phyloP scores from a whole-genome alignment of 2,329 filamentous ascomycete species.

The Alternaria viburni region DNA sequence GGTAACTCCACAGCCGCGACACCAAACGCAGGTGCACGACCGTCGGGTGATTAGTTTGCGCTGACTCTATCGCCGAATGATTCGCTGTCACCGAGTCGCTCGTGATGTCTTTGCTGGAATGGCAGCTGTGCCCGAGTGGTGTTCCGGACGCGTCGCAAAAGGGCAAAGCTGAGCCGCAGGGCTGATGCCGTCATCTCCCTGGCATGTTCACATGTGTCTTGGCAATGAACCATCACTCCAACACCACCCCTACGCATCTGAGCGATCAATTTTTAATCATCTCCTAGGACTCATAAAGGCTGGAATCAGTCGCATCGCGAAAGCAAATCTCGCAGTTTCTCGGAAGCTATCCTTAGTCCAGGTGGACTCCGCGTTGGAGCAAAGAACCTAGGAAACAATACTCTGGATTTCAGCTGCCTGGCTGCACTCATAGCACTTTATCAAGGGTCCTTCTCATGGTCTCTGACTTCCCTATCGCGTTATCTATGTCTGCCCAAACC shows the following conservation, averaged over 20 bases:
- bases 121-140: neutral
- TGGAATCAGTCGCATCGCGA: neutral
- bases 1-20: slow-evolving; percentile 28
- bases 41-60: slow-evolving; percentile 12
- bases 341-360: neutral
- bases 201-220: slow-evolving; percentile 8
- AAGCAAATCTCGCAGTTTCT: neutral
- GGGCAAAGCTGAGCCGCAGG: neutral
- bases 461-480: neutral
- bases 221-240: neutral
- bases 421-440: neutral
- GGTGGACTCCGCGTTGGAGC: neutral
- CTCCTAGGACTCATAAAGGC: neutral
- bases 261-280: neutral
- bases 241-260: neutral
- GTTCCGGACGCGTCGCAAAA: neutral
- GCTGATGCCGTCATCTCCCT: neutral
- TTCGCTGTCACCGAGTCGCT: slow-evolving; percentile 15
- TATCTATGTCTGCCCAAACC: neutral
- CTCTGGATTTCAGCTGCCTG: neutral
- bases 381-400: neutral
- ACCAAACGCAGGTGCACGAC: slow-evolving; percentile 15
- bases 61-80: slow-evolving; percentile 9
- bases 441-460: neutral
- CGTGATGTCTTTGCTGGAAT: neutral